Evolutionary conservation across 306 rosid genomes (phyloP), one percentile per base, ranked within the genome.

Genomic region (Lithocarpus polystachyus): DNA sequence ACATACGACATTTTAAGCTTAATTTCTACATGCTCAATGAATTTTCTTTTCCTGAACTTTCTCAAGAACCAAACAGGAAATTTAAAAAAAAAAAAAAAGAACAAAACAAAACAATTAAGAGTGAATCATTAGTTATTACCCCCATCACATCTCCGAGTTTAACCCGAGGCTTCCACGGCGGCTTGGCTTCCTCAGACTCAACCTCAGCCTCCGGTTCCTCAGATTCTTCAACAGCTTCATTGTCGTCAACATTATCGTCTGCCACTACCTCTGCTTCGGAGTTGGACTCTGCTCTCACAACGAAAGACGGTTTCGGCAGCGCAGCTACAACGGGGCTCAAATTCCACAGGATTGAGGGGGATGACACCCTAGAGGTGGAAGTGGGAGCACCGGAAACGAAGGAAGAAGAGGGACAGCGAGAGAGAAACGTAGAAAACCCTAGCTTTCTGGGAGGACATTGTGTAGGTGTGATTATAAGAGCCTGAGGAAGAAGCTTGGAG

Each of bases 101-200:
- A 33, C 14, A 31, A 20, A 59, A 56, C 45, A 48, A 48, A 48
- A 67, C 10, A 28, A 31, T 54, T 20, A 70, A 23, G n/a, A 70
- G 52, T 5, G 71, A 75, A 24, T 79, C 3, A 8, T 40, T 40
- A 40, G 12, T 40, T 88, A 95, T 48, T 88, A 95, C 99, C 99
- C 98, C 98, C 96, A 95, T 93, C 23, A 95, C 72, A 59, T 95
- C 98, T n/a, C 99, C 98, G 14, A 95, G 99, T 85, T 91, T 95
- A 56, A 90, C 90, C 40, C 98, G 88, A 65, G 92, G 86, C 80
- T 91, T 90, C 79, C 92, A 84, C 5, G 85, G 88, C 5, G 83
- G 86, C 79, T 88, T 90, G 24, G 82, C 56, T 73, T 81, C 84
- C 75, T 88, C 89, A 11, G 80, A 35, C 76, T 68, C 71, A 40